Evolutionary conservation across 1,284 basidiomycete genomes (phyloP).

Genomic region (Coniferiporia sulphurascens): DNA sequence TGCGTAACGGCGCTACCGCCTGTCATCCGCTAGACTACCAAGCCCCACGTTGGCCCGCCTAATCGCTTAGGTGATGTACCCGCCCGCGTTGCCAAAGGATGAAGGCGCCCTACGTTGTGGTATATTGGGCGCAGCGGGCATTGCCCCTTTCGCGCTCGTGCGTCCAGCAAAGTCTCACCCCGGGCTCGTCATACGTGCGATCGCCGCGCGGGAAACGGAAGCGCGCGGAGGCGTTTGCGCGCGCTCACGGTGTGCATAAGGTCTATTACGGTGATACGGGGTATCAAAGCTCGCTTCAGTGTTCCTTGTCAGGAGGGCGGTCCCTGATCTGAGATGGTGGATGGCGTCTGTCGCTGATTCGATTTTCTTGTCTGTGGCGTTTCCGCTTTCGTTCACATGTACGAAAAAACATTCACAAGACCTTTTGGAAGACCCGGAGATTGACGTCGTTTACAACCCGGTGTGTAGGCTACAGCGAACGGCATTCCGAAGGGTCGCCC

Average conservation of each 20-base stretch:
- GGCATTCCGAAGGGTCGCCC: not conserved
- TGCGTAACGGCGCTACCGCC: too few species aligned
- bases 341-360: too few species aligned
- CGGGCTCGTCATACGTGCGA: constrained; percentile 25
- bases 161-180: constrained; percentile 26
- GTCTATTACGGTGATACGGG: constrained; percentile 23
- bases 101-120: constrained; percentile 26
- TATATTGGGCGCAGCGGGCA: constrained; percentile 29
- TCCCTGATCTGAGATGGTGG: too few species aligned
- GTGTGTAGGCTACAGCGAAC: not conserved
- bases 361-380: not conserved
- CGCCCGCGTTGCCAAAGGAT: constrained; percentile 5
- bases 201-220: constrained; percentile 30
- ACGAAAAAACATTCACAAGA: constrained; percentile 15
- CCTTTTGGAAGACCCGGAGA: constrained; percentile 27
- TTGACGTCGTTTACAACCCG: constrained; percentile 26
- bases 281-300: constrained; percentile 23
- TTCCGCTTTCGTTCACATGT: not conserved
- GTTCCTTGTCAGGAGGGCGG: not conserved
- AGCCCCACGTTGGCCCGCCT: too few species aligned
- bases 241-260: constrained; percentile 27
- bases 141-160: constrained; percentile 29
- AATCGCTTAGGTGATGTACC: not conserved
- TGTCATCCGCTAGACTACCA: too few species aligned
- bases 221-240: constrained; percentile 27